Conservation (phyloP, 163 green algal species). For the Smithsoniella earleae region DNA sequence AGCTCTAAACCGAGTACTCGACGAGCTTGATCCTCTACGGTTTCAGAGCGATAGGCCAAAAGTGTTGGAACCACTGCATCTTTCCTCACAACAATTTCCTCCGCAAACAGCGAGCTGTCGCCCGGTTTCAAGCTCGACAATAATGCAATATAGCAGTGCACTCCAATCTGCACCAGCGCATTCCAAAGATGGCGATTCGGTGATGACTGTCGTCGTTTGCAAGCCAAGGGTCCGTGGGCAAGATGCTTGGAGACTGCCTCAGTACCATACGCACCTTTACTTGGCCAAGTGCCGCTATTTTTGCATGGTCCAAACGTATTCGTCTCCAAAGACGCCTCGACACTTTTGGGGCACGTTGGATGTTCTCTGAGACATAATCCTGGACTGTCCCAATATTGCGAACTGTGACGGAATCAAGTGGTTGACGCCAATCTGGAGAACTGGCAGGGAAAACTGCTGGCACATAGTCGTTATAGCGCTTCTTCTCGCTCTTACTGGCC, state of each 20-base stretch:
- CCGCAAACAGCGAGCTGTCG: constrained; percentile 14
- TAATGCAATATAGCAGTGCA: constrained; percentile 23
- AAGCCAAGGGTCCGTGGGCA: not conserved
- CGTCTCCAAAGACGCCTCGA: constrained; percentile 8
- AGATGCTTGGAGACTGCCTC: not conserved
- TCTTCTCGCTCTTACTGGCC: constrained; percentile 1
- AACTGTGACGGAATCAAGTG: not conserved
- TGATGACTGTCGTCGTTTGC: not conserved
- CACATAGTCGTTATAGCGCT: constrained; percentile 17
- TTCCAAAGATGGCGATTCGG: not conserved
- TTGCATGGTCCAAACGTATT: not conserved
- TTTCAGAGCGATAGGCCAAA: not conserved
- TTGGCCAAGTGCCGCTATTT: not conserved
- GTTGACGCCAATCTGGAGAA: not conserved
- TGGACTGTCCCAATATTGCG: constrained; percentile 4
- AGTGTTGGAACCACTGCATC: constrained; percentile 1
- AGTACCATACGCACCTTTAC: constrained; percentile 11
- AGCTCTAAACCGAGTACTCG: constrained; percentile 4
- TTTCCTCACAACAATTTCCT: not conserved
- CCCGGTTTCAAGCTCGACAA: not conserved
- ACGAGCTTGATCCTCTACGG: not conserved
- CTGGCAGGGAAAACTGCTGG: constrained; percentile 1
- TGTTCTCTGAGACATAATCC: constrained; percentile 22
- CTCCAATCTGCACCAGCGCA: not conserved
- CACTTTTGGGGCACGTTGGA: constrained; percentile 19